phyloP scores from a whole-genome alignment of 345 rosid species.

The Bruguiera sexangula region DNA sequence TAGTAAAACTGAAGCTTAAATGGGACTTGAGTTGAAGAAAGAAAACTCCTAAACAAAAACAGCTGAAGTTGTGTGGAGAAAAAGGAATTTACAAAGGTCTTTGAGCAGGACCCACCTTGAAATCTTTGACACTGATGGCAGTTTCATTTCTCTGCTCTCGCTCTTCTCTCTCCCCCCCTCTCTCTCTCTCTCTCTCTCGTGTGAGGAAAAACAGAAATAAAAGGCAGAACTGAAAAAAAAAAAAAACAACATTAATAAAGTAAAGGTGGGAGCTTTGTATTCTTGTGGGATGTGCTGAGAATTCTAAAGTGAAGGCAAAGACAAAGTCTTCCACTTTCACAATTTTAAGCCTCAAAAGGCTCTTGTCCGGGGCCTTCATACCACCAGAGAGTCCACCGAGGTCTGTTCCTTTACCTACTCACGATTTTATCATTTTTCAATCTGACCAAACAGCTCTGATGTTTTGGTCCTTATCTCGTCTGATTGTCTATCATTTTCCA shows the following conservation, averaged over 20 bases:
- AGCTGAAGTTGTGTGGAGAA: slow-evolving; percentile 9
- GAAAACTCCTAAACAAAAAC: not conserved
- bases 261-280: slow-evolving; percentile 39
- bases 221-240: not conserved
- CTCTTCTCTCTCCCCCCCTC: not conserved
- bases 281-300: slow-evolving; percentile 46
- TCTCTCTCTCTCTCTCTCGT: not conserved
- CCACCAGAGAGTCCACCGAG: slow-evolving; percentile 38
- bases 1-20: no score
- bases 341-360: slow-evolving; percentile 50
- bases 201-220: not conserved
- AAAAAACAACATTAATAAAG: not conserved
- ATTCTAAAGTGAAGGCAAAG: slow-evolving; percentile 34
- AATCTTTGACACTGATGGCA: slow-evolving; percentile 64
- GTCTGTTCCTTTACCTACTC: slow-evolving; percentile 29
- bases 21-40: no score
- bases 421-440: slow-evolving; percentile 10
- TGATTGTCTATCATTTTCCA: slow-evolving; percentile 2
- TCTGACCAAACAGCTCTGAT: not conserved
- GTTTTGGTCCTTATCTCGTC: not conserved
- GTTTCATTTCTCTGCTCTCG: slow-evolving; percentile 41
- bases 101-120: slow-evolving; percentile 55
- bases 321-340: slow-evolving; percentile 72
- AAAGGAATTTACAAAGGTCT: slow-evolving; percentile 44
- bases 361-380: slow-evolving; percentile 62